Evolutionary conservation across 345 rosid species (phyloP).

Genomic region (Citrus medica): DNA sequence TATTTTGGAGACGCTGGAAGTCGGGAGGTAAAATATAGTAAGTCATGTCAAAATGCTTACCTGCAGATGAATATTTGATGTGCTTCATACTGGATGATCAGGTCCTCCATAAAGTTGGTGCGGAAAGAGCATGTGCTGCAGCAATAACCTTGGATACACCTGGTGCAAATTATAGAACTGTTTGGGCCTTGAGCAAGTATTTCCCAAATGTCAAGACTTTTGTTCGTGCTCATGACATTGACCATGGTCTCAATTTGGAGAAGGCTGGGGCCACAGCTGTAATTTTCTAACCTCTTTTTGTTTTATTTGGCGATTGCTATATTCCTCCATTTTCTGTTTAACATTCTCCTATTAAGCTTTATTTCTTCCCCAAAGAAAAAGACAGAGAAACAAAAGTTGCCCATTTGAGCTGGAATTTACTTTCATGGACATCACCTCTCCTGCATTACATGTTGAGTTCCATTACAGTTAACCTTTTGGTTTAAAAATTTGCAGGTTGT

Average conservation of each 20-base stretch:
- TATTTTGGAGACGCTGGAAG: slow-evolving; percentile 99
- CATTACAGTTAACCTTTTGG: not conserved
- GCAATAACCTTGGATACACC: slow-evolving; percentile 94
- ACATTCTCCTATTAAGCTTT: not conserved
- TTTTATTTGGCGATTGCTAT: not conserved
- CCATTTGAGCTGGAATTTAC: not conserved
- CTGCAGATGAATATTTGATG: slow-evolving; percentile 12
- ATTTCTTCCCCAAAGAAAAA: not conserved
- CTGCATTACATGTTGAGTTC: not conserved
- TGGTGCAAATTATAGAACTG: slow-evolving; percentile 98
- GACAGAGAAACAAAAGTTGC: not conserved
- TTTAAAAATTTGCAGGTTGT: slow-evolving; percentile 59
- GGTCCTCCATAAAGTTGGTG: slow-evolving; percentile 98
- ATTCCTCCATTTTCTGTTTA: not conserved
- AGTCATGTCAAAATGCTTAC: not conserved
- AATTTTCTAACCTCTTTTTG: slow-evolving; percentile 26
- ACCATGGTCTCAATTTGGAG: slow-evolving; percentile 90
- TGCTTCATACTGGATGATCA: slow-evolving; percentile 26
- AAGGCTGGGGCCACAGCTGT: slow-evolving; percentile 98
- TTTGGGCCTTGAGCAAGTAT: slow-evolving; percentile 97
- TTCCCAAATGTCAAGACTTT: slow-evolving; percentile 94
- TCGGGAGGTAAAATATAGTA: slow-evolving; percentile 68
- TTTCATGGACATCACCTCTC: not conserved
- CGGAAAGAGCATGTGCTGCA: slow-evolving; percentile 95
- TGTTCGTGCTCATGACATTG: slow-evolving; percentile 98